Conservation (phyloP, 805 yeast genomes). For the Sugiyamaella marilandica region DNA sequence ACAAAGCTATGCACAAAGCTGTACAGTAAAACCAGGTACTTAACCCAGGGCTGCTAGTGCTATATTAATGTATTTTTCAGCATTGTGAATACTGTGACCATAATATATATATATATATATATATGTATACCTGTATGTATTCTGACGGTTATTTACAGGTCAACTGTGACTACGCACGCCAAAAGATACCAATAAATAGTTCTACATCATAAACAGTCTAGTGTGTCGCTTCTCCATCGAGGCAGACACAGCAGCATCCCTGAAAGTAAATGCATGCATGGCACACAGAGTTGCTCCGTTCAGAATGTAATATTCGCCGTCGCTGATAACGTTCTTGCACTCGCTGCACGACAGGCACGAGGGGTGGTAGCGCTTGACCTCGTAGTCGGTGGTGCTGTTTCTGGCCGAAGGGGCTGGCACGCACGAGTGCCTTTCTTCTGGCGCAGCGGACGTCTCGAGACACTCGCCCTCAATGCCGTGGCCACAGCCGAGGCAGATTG, state of each 20-base stretch:
- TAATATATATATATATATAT: background rate
- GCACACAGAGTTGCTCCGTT: conserved; percentile 33
- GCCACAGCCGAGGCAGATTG: conserved; percentile 67
- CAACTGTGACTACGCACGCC: no score
- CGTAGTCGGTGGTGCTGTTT: conserved; percentile 38
- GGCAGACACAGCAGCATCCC: conserved; percentile 7
- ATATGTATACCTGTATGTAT: no score
- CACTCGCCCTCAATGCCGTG: conserved; percentile 87
- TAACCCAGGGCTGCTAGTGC: no score
- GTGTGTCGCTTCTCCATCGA: conserved; percentile 29
- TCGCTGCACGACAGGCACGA: conserved; percentile 64
- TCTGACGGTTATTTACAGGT: background rate
- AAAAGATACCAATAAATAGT: background rate
- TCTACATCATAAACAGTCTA: conserved; percentile 27
- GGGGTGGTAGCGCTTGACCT: conserved; percentile 67
- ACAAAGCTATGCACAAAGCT: background rate
- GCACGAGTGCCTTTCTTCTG: background rate
- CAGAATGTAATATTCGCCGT: conserved; percentile 32
- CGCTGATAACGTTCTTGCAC: conserved; percentile 40
- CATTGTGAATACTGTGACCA: no score
- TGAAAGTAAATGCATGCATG: conserved; percentile 30
- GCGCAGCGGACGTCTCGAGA: conserved; percentile 47
- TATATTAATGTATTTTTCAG: no score
- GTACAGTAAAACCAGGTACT: no score
- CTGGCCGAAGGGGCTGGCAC: background rate